Conservation (phyloP, 164 flowering plant species). For the Amborella trichopoda region DNA sequence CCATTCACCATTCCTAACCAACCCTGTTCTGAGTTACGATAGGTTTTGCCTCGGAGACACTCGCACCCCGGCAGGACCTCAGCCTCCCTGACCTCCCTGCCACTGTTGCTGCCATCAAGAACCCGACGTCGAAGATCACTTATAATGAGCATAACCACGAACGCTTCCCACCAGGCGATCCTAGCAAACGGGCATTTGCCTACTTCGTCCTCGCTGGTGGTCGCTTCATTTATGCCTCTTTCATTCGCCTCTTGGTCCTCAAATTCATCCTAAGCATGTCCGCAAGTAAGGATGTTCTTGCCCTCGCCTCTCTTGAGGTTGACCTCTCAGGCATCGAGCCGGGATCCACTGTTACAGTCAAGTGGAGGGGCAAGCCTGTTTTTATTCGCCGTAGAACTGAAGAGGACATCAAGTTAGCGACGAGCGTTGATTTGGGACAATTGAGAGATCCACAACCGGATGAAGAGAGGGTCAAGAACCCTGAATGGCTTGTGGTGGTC, state of each 20-base stretch:
- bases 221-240: constrained; percentile 13
- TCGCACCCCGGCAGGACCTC: constrained; percentile 3
- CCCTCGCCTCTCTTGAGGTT: constrained; percentile 17
- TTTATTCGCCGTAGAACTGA: constrained; percentile 16
- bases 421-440: constrained; percentile 13
- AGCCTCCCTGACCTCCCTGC: constrained; percentile 8
- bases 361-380: constrained; percentile 20
- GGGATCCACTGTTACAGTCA: constrained; percentile 15
- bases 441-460: constrained; percentile 18
- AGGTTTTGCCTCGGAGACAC: constrained; percentile 13
- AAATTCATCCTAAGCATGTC: constrained; percentile 16
- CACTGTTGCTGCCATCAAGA: constrained; percentile 13
- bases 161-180: constrained; percentile 16
- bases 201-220: constrained; percentile 17
- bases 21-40: no score
- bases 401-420: constrained; percentile 13
- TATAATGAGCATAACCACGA: constrained; percentile 18
- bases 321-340: constrained; percentile 16
- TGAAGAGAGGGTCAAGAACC: constrained; percentile 11
- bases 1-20: no score
- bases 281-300: constrained; percentile 13
- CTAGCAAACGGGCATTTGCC: constrained; percentile 16
- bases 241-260: constrained; percentile 10
- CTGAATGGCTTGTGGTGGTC: constrained; percentile 20
- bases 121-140: constrained; percentile 14